Evolutionary conservation across 331 rosid genomes (phyloP), one percentile per base, ranked within the genome.

Genomic region (Ulmus americana): DNA sequence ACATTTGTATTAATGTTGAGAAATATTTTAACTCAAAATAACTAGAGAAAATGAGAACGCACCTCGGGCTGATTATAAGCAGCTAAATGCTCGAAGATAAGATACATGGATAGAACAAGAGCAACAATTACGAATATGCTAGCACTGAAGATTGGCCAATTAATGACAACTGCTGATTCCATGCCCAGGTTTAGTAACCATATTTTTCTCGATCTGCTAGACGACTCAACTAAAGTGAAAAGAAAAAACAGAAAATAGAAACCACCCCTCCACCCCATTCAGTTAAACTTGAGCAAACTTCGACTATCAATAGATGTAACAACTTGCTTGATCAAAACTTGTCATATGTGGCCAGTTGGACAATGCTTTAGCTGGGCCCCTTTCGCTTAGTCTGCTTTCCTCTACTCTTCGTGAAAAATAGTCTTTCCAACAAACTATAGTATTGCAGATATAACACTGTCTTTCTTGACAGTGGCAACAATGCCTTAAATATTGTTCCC

Each of bases 1-100:
- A 20, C 22, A 20, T 20, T 20, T 20, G 22, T 20, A 0, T 20
- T 20, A 20, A 20, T 20, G 22, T 7, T n/a, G 50, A 7, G 14
- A 47, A 12, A 58, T 6, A 39, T 39, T 6, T 39, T 13, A 20
- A 20, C 15, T 28, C 22, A 49, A 57, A 43, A 61, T 12, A 69
- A 63, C 68, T 65, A 48, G 68, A 52, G 40, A 44, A 61, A 56
- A 45, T 18, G 61, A 45, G 48, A 70, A 52, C 61, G 41, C 6
- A 90, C 97, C 97, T 90, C 97, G 5, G 97, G 97, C 64, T 88
- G 95, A 81, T 90, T 90, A 77, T 90, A 90, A 59, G 87, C 81
- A 63, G 89, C 88, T 76, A 90, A 77, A 74, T 90, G 95, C 85
- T 90, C 95, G 1, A 88, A 85, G 73, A 88, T 86, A 68, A 90